Conservation (phyloP, 331 rosid species). For the Stylosanthes scabra region DNA sequence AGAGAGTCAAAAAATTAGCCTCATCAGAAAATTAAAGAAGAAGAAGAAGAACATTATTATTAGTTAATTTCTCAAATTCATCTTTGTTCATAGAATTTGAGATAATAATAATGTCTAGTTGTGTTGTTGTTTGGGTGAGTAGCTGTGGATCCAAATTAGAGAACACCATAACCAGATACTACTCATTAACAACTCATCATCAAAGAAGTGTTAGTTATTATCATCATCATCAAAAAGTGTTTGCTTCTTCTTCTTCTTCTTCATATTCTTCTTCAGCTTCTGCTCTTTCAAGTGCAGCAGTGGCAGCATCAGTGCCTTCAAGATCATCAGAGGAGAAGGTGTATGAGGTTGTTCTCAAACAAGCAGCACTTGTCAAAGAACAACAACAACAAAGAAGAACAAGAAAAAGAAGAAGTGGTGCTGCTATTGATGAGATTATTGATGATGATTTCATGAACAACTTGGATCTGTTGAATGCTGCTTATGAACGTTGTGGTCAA, state of each 20-base stretch:
- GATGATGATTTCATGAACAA: conserved; percentile 47
- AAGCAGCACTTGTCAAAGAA: conserved; percentile 79
- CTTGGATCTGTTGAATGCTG: conserved; percentile 66
- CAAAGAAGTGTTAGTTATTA: no score
- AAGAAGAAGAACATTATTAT: no score
- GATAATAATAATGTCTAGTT: conserved; percentile 34
- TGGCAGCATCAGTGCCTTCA: conserved; percentile 52
- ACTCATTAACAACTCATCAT: no score
- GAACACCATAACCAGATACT: conserved; percentile 20
- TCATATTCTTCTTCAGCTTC: neutral
- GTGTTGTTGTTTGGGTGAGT: conserved; percentile 54
- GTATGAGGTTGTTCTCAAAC: conserved; percentile 90
- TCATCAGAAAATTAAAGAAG: neutral
- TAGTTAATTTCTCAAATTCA: no score
- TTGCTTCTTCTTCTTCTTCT: no score
- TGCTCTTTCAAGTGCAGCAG: conserved; percentile 46
- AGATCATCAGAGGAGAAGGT: conserved; percentile 89
- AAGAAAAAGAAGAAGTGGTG: conserved; percentile 37
- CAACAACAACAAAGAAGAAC: neutral
- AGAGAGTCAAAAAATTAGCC: neutral
- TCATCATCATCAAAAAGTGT: no score
- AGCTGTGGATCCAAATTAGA: conserved; percentile 48
- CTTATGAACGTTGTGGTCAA: conserved; percentile 89
- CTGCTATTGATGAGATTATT: conserved; percentile 46
- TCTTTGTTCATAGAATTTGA: neutral